Conservation (phyloP, 805 yeast genomes). For the Spathaspora boniae region DNA sequence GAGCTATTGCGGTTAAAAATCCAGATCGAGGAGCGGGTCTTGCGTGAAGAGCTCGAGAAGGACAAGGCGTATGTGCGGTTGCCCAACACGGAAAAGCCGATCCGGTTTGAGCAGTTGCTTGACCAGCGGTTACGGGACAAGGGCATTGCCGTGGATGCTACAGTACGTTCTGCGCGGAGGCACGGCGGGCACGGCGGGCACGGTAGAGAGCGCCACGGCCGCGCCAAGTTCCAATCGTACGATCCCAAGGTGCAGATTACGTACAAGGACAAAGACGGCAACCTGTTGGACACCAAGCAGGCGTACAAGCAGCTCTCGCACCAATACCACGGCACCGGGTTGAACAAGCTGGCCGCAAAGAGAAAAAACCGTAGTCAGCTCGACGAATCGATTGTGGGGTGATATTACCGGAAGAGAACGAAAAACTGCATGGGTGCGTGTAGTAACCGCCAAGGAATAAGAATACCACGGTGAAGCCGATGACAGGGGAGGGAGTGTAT, state of each 20-base stretch:
- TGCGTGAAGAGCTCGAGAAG: conserved; percentile 24
- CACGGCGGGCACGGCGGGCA: not conserved
- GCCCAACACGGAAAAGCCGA: conserved; percentile 26
- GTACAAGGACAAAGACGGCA: conserved; percentile 65
- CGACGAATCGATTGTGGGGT: too few relatives aligned
- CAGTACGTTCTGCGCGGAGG: not conserved
- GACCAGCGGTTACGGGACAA: conserved; percentile 27
- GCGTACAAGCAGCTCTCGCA: conserved; percentile 79
- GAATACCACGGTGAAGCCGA: too few relatives aligned
- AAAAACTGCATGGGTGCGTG: too few relatives aligned
- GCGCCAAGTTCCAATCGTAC: conserved; percentile 26
- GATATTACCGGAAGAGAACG: too few relatives aligned
- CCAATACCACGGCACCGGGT: conserved; percentile 62
- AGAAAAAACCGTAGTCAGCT: conserved; percentile 1
- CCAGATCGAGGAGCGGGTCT: conserved; percentile 31
- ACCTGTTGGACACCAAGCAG: conserved; percentile 55
- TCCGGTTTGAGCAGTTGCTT: conserved; percentile 22
- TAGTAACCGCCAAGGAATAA: too few relatives aligned
- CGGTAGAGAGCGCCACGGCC: too few relatives aligned
- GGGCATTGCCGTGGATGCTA: conserved; percentile 16
- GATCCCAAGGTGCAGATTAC: conserved; percentile 50
- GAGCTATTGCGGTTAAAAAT: conserved; percentile 27
- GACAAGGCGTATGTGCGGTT: conserved; percentile 24
- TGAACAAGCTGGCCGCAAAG: conserved; percentile 6
- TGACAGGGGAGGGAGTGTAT: too few relatives aligned